Evolutionary conservation across 352 stramenopile genomes (phyloP), one percentile per base, ranked within the genome.

Genomic region (Pythium vanterpoolii): DNA sequence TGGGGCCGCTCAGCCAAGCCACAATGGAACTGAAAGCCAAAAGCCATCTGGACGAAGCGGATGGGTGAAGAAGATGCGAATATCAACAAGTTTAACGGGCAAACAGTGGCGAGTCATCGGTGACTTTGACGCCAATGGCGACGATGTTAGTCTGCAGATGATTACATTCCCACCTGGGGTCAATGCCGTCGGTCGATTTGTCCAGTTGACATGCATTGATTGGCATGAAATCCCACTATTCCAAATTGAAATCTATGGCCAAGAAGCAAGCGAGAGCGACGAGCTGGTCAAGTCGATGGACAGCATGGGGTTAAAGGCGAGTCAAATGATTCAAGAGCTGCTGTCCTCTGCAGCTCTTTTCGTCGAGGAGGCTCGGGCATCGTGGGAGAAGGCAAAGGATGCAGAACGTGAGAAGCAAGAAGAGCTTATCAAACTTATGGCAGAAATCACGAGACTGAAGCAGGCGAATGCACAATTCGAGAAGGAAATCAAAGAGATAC

Each of bases 391-490:
- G 33, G 81, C 81, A 0, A 95, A 91, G 52, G 72, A 82, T 44
- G 77, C 68, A 3, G 81, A 95, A 38, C 77, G 78, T 30, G 83
- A 90, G 53, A 95, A 92, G 52, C 80, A 92, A 47, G 79, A 87
- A 46, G 79, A 91, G 28, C 54, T 92, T 16, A 79, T 77, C 9
- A 84, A 88, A n/a, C 71, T 88, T 5, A 70, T 86, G 18, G 77
- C 86, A 38, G 81, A 94, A 33, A 65, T 90, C n/a, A 66, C 71
- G 6, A 70, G 76, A 27, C 42, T 90, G 4, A 87, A 80, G 63
- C 62, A 76, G 43, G 65, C 73, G 13, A 86, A 72, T 26, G 46
- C 60, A 5, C 65, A 70, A 28, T 83, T 70, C 46, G 77, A 90
- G 34, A 79, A 81, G 34, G 66, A 82, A 28, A 64, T 79, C 14